Base-by-base conservation (phyloP, 2,329 filamentous ascomycete species). In the Orbilia ellipsospora region DNA sequence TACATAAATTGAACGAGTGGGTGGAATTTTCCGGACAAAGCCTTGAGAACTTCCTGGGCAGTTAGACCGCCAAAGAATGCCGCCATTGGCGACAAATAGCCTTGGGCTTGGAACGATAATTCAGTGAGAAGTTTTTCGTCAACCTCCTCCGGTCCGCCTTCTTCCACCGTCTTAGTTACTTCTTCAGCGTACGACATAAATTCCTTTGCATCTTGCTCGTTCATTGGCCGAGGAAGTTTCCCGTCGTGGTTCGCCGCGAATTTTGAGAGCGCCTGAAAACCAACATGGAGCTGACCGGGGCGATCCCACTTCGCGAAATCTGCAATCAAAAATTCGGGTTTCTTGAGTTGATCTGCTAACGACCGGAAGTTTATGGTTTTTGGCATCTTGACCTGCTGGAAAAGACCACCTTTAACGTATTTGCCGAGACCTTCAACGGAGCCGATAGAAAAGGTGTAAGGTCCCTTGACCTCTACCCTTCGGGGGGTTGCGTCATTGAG, bases 251-350 rank as follows among this genome's bases (percentile, higher is more conserved):
- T 84, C 79, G 93, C 89, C 12, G 88, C 89, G 82, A 97, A 99
- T 42, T 90, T 89, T 82, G 97, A 93, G 6, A 99, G 87, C 8
- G 95, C 94, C 83, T 98, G 94, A 80, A 98, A 91, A 75, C 93
- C 95, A 76, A 96, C 85, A 82, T 99, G 95, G 23, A 99, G 88
- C 82, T 98, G 93, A 78, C 91, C 89, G 0, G 95, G 95, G 54
- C 95, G 91, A 82, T 98, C 95, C 79, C 97, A 98, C 83, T 99
- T 99, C 83, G 95, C 95, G 81, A 94, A 99, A 82, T 99, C 95
- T 20, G 95, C 96, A 75, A 97, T 88, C 80, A 98, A 84, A 78
- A 96, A 89, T 80, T 97, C 94, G 1, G 95, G 95, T 70, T 93
- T 91, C 83, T 92, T 92, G 68, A 97, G 83, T 75, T 96, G 88